A percentile compares a stretch with the other conserved stretches of the same genome.
Conservation (phyloP, 2,329 filamentous ascomycete species). For the Penicillium sclerotigenum region DNA sequence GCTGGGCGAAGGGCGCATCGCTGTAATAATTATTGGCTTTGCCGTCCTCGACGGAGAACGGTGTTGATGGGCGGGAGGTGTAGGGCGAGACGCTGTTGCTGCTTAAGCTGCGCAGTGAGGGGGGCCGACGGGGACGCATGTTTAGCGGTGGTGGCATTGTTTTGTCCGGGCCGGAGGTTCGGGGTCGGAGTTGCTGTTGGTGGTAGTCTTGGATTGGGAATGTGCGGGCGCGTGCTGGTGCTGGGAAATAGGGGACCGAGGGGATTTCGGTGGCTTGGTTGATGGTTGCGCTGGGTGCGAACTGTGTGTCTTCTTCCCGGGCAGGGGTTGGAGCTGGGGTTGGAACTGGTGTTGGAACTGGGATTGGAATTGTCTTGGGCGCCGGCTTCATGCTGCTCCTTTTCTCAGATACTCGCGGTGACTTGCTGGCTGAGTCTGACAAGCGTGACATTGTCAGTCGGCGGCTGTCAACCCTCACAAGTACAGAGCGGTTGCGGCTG, state of each 20-base stretch:
- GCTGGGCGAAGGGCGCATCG: conserved; percentile 15
- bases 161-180: conserved; percentile 23
- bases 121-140: conserved; percentile 16
- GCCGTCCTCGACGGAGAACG: conserved; percentile 15
- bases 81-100: conserved; percentile 20
- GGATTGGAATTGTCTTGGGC: background rate
- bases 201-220: conserved; percentile 23
- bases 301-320: background rate
- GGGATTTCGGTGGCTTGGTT: conserved; percentile 26
- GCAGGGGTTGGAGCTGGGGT: background rate
- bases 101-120: conserved; percentile 27
- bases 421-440: background rate
- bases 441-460: conserved; percentile 5
- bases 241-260: conserved; percentile 18
- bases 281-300: conserved; percentile 19
- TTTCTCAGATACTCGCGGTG: background rate
- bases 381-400: background rate
- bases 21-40: conserved; percentile 7
- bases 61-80: conserved; percentile 15
- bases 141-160: conserved; percentile 6
- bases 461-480: conserved; percentile 5
- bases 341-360: conserved; percentile 1
- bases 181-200: conserved; percentile 23
- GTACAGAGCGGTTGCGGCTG: conserved; percentile 2
- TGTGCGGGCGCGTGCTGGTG: conserved; percentile 12